Base-by-base conservation (phyloP, 208 protist species). In the Porcisia deanei region DNA sequence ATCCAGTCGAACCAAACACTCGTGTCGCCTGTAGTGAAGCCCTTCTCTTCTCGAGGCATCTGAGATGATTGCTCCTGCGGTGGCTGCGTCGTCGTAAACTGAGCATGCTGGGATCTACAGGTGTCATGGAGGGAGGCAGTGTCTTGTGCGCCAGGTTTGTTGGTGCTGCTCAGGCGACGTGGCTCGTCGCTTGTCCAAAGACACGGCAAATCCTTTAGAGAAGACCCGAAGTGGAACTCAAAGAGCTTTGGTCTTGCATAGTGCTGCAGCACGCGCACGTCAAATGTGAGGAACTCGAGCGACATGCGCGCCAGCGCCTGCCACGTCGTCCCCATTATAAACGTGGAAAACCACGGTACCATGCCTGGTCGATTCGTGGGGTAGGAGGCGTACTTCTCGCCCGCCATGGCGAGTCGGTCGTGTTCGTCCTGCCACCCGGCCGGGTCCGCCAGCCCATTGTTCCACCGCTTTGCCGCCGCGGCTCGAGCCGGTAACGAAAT, bases 1-100 rank as follows among this genome's bases (percentile, higher is more conserved):
- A 96, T 86, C 84, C 91, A 96, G 83, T 97, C 94, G 67, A 97
- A 95, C 89, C 88, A 94, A 16, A 96, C 84, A 76, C 93, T 89
- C 3, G 60, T 34, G 30, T 69, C 66, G 3, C n/a, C 58, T 14
- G 47, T 54, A n/a, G 12, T 39, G 64, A 25, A 25, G n/a, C 20
- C 16, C 30, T 47, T 43, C 18, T 8, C 7, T 30, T 57, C 30
- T 22, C 12, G 47, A 16, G 9, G 8, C 18, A 2, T 43, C 55
- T 7, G n/a, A 2, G 68, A n/a, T 4, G 9, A 54, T 16, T 16
- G 54, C 68, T 12, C 34, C 6, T 8, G 8, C 16, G 18, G 34
- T 58, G 39, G 30, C 10, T 25, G 30, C 18, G 54, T 47, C 16
- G 25, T 20, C 53, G 52, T 14, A 41, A 12, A 2, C 25, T 10